Evolutionary conservation across 1,284 basidiomycete species (phyloP).

Genomic region (Melanopsichium pennsylvanicum): DNA sequence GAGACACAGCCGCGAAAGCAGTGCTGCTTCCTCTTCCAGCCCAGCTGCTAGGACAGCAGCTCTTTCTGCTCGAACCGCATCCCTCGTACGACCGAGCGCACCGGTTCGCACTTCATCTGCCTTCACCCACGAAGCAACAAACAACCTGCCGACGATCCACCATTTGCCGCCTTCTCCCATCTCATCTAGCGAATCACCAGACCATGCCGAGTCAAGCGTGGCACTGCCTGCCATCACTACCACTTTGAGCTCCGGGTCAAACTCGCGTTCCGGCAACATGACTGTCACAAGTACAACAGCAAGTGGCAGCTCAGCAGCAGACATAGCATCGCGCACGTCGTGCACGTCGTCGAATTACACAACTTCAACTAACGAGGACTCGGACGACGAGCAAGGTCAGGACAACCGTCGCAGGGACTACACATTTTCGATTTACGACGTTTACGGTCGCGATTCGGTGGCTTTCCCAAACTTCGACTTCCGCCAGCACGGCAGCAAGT

Average conservation of each 20-base stretch:
- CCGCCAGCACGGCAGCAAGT: slow-evolving; percentile 40
- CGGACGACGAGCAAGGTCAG: slow-evolving; percentile 45
- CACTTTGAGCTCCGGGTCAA: slow-evolving; percentile 20
- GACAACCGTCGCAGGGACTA: slow-evolving; percentile 48
- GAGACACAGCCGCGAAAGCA: slow-evolving; percentile 36
- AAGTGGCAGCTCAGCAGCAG: slow-evolving; percentile 11
- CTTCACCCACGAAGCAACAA: slow-evolving; percentile 11
- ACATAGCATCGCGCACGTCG: slow-evolving; percentile 27
- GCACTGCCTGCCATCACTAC: slow-evolving; percentile 27
- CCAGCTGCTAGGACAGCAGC: background rate
- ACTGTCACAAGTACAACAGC: slow-evolving; percentile 4
- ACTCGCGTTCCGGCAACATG: slow-evolving; percentile 14
- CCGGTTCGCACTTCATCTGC: slow-evolving; percentile 33
- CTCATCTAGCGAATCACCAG: slow-evolving; percentile 52
- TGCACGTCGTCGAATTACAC: slow-evolving; percentile 42
- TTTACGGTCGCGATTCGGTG: slow-evolving; percentile 61
- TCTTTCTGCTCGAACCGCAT: slow-evolving; percentile 14
- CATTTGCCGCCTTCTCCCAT: slow-evolving; percentile 56
- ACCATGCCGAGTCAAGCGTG: slow-evolving; percentile 9
- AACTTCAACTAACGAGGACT: slow-evolving; percentile 50
- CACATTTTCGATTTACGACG: slow-evolving; percentile 60
- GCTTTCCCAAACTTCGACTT: slow-evolving; percentile 62
- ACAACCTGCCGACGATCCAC: slow-evolving; percentile 23
- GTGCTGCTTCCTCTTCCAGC: slow-evolving; percentile 18
- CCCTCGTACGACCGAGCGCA: slow-evolving; percentile 18